Evolutionary conservation across 371 early-diverging fungal genomes (phyloP), one percentile per base, ranked within the genome.

Genomic region (Mortierella sp.): DNA sequence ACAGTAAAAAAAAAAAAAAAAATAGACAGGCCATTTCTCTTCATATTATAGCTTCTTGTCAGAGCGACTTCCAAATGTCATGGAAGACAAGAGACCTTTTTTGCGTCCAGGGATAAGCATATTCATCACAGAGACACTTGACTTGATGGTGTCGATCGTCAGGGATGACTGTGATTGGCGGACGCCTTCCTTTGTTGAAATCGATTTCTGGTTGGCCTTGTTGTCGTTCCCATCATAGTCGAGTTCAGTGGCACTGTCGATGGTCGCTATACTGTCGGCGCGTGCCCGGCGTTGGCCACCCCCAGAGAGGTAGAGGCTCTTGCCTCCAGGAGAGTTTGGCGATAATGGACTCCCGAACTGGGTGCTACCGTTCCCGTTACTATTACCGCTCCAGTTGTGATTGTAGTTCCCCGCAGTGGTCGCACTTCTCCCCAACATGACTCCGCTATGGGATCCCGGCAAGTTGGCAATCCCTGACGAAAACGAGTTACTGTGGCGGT

Each of bases 111-210:
- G 37, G 37, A 75, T 26, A 4, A 70, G 46, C 28, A 57, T 12
- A 9, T 60, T 70, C 64, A 75, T 70, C 19, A 62, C 57, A 7
- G 75, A 66, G 1, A 75, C 57, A 19, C 75, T 67, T 43, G 63
- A 53, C 21, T 50, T 65, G 28, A 75, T 4, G 12, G 63, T 57
- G 18, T 60, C 61, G 6, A 51, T 70, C 23, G 52, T 58, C 28
- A 69, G 7, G 0, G 48, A 62, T 14, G 62, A 60, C 26, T 51
- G 45, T 12, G 59, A 62, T 3, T 45, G 50, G 14, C 37, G 37
- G 9, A 37, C 37, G 37, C 37, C 37, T 37, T 37, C 37, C 37
- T 37, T 37, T 57, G 55, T 12, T 53, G 65, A 26, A 46, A 52
- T 45, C 29, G 66, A 16, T 25, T 1, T 43, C 21, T 53, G 57